Evolutionary conservation across 345 rosid genomes (phyloP), one percentile per base, ranked within the genome.

Genomic region (Citrus maxima): DNA sequence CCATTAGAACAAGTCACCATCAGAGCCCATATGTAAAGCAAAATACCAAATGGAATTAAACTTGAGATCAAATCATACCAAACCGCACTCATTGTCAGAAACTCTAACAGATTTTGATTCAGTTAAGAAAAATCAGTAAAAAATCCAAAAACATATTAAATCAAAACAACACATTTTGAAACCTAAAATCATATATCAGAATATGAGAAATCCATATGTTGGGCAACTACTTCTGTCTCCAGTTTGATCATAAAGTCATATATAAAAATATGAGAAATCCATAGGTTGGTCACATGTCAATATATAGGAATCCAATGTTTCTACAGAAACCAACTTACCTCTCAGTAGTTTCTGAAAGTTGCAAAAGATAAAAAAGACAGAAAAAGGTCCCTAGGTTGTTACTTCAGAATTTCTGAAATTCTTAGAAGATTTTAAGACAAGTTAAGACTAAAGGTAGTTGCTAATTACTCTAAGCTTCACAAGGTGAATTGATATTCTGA

Each of bases 381-480:
- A 49, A 51, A 24, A 66, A 21, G 35, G 13, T 73, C 67, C 70
- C 74, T 19, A 71, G 38, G 13, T 72, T 56, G 37, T 77, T 77
- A 70, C 87, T 80, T 81, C 88, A 89, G 80, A 90, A 89, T 79
- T 84, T 86, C 80, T 86, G 79, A 81, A 78, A 61, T 74, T 81
- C 82, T 82, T 64, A 27, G 78, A 74, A 80, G 72, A 69, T 62
- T 76, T 76, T 78, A 64, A 80, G 86, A 84, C 63, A 79, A 70
- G 88, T 82, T 72, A 88, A 83, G 85, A 85, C 88, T 79, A 73
- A 37, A 87, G 81, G 89, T 85, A 77, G 70, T 85, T 72, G 78
- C 81, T 81, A 85, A 63, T 85, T 87, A 79, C 88, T 72, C 82
- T 46, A 80, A 84, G 84, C 81, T 89, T 89, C 92, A 84, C 81